Percentiles rank a stretch among this genome's conserved stretches.
Evolutionary conservation across 306 rosid species (phyloP).

Genomic region (Sindora glabra): DNA sequence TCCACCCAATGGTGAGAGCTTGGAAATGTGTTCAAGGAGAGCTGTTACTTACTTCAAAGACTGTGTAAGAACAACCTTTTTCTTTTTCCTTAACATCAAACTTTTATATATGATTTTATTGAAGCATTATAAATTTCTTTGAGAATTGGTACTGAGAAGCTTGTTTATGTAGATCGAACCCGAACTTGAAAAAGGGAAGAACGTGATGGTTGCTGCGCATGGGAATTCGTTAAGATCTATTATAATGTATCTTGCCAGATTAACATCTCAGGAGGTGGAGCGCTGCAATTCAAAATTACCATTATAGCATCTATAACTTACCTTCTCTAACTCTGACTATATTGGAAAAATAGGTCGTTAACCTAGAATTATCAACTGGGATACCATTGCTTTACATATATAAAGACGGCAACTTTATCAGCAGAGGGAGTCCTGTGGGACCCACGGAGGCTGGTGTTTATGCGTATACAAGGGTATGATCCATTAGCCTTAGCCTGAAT

Average conservation of each 20-base stretch:
- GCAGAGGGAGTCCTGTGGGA: slow-evolving; percentile 90
- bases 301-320: neutral
- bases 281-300: neutral
- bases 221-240: slow-evolving; percentile 93
- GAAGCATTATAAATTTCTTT: neutral
- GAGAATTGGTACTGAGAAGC: slow-evolving; percentile 12
- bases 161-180: slow-evolving; percentile 64
- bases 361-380: slow-evolving; percentile 83
- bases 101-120: slow-evolving; percentile 1
- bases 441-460: slow-evolving; percentile 88
- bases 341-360: slow-evolving; percentile 47
- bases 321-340: slow-evolving; percentile 4
- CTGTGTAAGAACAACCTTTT: slow-evolving; percentile 36
- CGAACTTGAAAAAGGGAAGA: slow-evolving; percentile 72
- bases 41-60: slow-evolving; percentile 91
- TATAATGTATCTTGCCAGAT: slow-evolving; percentile 81
- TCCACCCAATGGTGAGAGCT: slow-evolving; percentile 95
- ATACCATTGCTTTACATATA: slow-evolving; percentile 90
- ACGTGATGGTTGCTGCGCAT: slow-evolving; percentile 95
- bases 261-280: slow-evolving; percentile 86
- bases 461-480: slow-evolving; percentile 73
- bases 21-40: slow-evolving; percentile 91
- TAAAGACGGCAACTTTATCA: slow-evolving; percentile 63
- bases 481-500: neutral
- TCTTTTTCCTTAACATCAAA: neutral